Conservation (phyloP, 805 yeast genomes). For the Zygosaccharomyces bailii region DNA sequence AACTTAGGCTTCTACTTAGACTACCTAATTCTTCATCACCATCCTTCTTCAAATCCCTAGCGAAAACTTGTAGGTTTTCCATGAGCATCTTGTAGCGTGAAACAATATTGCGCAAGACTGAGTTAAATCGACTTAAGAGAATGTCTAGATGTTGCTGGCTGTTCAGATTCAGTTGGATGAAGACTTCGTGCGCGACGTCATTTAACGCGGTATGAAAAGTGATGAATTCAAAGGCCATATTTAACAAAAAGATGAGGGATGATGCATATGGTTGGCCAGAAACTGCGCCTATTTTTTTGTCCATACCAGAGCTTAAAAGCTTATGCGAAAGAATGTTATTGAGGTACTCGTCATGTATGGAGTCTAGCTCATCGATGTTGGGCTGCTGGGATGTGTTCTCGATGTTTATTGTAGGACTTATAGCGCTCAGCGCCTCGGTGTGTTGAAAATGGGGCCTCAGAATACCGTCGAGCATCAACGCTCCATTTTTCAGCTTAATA, state of each 20-base stretch:
- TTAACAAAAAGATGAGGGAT: slow-evolving; percentile 40
- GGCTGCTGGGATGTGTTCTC: slow-evolving; percentile 1
- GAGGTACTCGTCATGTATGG: slow-evolving; percentile 37
- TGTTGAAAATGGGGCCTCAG: slow-evolving; percentile 32
- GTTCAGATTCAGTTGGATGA: slow-evolving; percentile 32
- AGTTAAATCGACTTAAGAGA: slow-evolving; percentile 34
- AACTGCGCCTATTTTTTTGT: slow-evolving; percentile 33
- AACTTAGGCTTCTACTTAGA: slow-evolving; percentile 41
- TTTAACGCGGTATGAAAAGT: slow-evolving; percentile 39
- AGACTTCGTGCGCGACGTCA: slow-evolving; percentile 35
- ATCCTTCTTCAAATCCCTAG: slow-evolving; percentile 53
- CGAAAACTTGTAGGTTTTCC: slow-evolving; percentile 41
- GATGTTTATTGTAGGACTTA: slow-evolving; percentile 1
- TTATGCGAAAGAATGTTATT: slow-evolving; percentile 26
- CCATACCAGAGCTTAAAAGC: slow-evolving; percentile 23
- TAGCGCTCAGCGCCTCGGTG: slow-evolving; percentile 18
- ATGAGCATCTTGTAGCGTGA: slow-evolving; percentile 45
- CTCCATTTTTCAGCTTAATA: slow-evolving; percentile 24
- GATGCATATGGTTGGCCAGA: slow-evolving; percentile 43
- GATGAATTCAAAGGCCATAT: slow-evolving; percentile 40
- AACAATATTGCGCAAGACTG: slow-evolving; percentile 42
- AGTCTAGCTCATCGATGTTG: slow-evolving; percentile 48
- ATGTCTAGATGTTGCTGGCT: slow-evolving; percentile 25
- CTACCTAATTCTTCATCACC: slow-evolving; percentile 45
- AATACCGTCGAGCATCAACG: slow-evolving; percentile 29